Evolutionary conservation across 768 basidiomycete genomes (phyloP), one percentile per base, ranked within the genome.

Genomic region (Leccinellum rugosiceps): DNA sequence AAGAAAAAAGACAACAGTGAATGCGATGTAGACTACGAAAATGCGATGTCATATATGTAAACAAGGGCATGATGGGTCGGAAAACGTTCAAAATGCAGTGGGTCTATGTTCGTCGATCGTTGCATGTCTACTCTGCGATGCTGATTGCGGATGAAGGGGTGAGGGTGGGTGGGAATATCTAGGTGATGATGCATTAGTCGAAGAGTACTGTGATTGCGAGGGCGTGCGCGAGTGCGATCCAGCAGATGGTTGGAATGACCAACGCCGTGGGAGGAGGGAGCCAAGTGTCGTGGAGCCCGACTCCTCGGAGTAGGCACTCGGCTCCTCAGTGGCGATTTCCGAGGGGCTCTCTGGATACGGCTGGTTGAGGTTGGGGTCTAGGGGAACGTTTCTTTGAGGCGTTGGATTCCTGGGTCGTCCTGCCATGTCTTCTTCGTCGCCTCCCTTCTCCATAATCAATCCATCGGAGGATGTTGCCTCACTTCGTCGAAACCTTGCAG

Each of bases 361-460:
- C 31, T 77, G 76, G 26, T 77, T 73, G 53, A 79, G 56, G 28
- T 71, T 54, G 1, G 78, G 72, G 57, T 81, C 78, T 6, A 79
- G 65, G 0, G 70, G 70, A 11, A 74, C 53, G 50, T 76, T 78
- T 38, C 75, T 74, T 43, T 81, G 76, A 19, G 84, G 83, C 0
- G 83, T 84, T 2, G 84, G 82, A 56, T 85, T 83, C 43, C 72
- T 60, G 5, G 82, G 79, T 28, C 82, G 76, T 25, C 65, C 68
- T 31, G 61, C 56, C 15, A 58, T 48, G 14, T 66, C 65, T 32
- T 64, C 62, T 45, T 49, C 65, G 13, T 63, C 38, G 3, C 43
- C 65, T 38, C 67, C 69, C 41, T 71, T 75, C 55, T 76, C 76
- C 17, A 71, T 35, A 21, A 55, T 57, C 10, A 67, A 69, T 41